phyloP scores from a whole-genome alignment of 345 rosid species.

The Salix arbutifolia region DNA sequence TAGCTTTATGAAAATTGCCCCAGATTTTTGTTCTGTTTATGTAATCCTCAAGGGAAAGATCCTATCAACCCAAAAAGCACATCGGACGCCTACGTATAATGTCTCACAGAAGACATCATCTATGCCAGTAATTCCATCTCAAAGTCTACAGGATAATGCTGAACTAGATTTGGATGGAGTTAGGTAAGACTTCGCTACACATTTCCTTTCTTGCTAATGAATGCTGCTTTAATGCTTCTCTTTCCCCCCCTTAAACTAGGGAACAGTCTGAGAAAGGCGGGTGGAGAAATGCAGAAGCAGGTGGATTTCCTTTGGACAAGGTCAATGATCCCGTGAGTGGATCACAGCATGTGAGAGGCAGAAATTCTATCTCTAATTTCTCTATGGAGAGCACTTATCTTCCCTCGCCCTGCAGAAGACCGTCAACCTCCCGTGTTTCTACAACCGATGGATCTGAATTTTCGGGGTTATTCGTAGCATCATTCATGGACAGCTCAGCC shows the following conservation, averaged over 20 bases:
- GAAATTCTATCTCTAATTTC: slow-evolving; percentile 18
- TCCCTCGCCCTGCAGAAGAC: slow-evolving; percentile 19
- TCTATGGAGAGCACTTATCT: slow-evolving; percentile 39
- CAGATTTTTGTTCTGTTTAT: slow-evolving; percentile 69
- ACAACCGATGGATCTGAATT: slow-evolving; percentile 32
- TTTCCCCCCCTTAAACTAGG: slow-evolving; percentile 22
- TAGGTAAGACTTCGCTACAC: slow-evolving; percentile 29
- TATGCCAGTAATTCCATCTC: slow-evolving; percentile 21
- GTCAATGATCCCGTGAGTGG: slow-evolving; percentile 15
- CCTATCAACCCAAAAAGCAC: slow-evolving; percentile 44
- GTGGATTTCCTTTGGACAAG: slow-evolving; percentile 31
- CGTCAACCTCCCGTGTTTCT: slow-evolving; percentile 26
- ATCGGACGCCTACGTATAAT: slow-evolving; percentile 40
- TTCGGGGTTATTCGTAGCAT: slow-evolving; percentile 11
- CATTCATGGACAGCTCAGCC: slow-evolving; percentile 38
- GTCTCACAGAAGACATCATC: slow-evolving; percentile 49
- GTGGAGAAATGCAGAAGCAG: slow-evolving; percentile 29
- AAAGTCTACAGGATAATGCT: slow-evolving; percentile 12
- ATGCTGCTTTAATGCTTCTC: neutral
- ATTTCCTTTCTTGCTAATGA: neutral
- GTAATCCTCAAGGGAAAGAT: slow-evolving; percentile 83
- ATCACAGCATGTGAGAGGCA: slow-evolving; percentile 28
- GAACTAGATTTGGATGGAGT: slow-evolving; percentile 31
- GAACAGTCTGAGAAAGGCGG: slow-evolving; percentile 25
- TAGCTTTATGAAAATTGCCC: slow-evolving; percentile 46